Percentiles rank a stretch among this genome's conserved stretches.
Conservation (phyloP, 78 protist genomes). For the Dictyostelium discoideum region dicty_2.7 NC_007090.3:463501-464000, state of each 20-base stretch:
- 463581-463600: neutral
- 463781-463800: neutral
- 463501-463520: neutral
- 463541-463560: neutral
- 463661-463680: neutral
- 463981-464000: slow-evolving; percentile 9
- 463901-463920: slow-evolving; percentile 24
- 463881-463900: neutral
- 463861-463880: neutral
- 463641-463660: neutral
- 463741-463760: neutral
- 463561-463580: neutral
- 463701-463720: neutral
- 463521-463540: neutral
- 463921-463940: neutral
- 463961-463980: neutral
- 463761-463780: slow-evolving; percentile 2
- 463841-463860: neutral
- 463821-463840: slow-evolving; percentile 1
- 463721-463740: neutral
- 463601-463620: neutral
- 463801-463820: neutral
- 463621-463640: neutral
- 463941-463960: neutral
- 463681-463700: neutral